Base-by-base conservation (phyloP, 495 filamentous ascomycete species). In the Aspergillus sclerotioniger region DNA sequence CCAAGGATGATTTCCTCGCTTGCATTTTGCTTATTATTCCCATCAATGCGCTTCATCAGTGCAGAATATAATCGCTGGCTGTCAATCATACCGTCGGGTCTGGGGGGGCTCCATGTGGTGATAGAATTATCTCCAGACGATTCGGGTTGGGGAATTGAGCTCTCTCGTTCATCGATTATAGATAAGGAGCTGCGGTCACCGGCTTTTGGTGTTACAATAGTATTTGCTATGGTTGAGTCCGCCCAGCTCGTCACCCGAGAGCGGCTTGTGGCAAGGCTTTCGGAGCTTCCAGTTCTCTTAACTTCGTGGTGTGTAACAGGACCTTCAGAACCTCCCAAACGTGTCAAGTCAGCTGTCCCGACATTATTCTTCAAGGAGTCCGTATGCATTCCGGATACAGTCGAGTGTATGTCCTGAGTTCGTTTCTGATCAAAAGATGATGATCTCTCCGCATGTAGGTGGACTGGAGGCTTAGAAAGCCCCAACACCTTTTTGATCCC, bases 231-330 rank as follows among this genome's bases (percentile, higher is more conserved):
- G 0, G 79, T 83, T 2, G 83, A 92, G 62, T 87, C 80, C 5
- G 82, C 80, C 90, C 89, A 91, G 66, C 90, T 93, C 13, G 87
- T 91, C 39, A 91, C 81, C 15, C 87, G 79, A 53, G 89, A 91
- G 50, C 73, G 81, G 16, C 82, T 81, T 21, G 84, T 81, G 20
- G 72, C 78, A 9, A 79, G 53, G 59, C 69, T 82, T 51, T 67
- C 70, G 28, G 73, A 78, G 62, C 80, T 86, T 57, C 67, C 69
- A 8, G 75, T 63, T 29, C 47, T 55, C 21, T 60, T 48, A 6
- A 65, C 57, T 3, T 56, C 53, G 19, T 51, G 52, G 10, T 49
- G 37, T 10, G 35, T 78, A 61, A 52, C 78, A 60, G 75, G 75
- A 9, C 76, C 48, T 13, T 71, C 21, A 9, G 16, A 29, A 7